Evolutionary conservation across 805 yeast species (phyloP).

Genomic region (Saccharomycopsis schoenii): DNA sequence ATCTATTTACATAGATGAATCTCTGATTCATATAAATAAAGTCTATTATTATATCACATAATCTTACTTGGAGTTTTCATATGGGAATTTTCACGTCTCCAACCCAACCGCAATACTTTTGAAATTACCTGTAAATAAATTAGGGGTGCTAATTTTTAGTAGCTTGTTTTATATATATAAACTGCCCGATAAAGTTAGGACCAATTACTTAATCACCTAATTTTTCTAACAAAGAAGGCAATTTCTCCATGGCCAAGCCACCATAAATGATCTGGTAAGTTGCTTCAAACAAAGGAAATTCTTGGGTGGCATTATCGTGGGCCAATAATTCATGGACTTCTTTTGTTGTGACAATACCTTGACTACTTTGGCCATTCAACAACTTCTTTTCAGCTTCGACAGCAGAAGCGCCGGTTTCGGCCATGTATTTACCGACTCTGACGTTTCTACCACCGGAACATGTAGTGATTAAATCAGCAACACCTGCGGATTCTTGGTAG

Average conservation of each 20-base stretch:
- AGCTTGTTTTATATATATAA: neutral
- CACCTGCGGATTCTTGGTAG: slow-evolving; percentile 93
- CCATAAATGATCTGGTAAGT: slow-evolving; percentile 81
- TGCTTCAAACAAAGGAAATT: slow-evolving; percentile 61
- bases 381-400: slow-evolving; percentile 75
- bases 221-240: slow-evolving; percentile 61
- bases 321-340: slow-evolving; percentile 83
- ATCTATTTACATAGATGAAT: too few species aligned
- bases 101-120: too few species aligned
- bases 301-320: slow-evolving; percentile 30
- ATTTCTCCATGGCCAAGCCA: slow-evolving; percentile 57
- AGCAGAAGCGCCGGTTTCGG: slow-evolving; percentile 67
- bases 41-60: too few species aligned
- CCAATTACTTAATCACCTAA: slow-evolving; percentile 2
- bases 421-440: slow-evolving; percentile 80
- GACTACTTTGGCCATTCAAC: slow-evolving; percentile 93
- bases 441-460: slow-evolving; percentile 98
- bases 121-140: neutral
- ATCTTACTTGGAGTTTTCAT: too few species aligned
- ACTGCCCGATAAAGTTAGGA: too few species aligned
- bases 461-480: slow-evolving; percentile 95
- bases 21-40: too few species aligned
- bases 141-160: neutral
- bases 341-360: slow-evolving; percentile 82
- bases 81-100: too few species aligned